These are phyloP conservation scores for Trypanosoma melophagium DNA, from an alignment of 208 protist species.

Conservation along the genomic window DNA sequence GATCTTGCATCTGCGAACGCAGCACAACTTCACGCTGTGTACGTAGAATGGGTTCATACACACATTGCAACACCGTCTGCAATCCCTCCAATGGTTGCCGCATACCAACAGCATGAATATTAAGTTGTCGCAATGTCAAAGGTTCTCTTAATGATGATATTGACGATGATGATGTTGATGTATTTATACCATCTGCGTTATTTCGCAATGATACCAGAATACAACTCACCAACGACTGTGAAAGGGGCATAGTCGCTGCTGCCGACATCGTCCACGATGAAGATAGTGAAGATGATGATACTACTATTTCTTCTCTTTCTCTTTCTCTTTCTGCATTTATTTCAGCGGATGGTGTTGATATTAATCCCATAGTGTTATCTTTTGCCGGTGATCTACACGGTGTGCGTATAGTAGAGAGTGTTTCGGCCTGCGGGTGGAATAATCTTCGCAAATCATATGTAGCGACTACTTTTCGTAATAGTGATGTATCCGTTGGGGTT, in stretches of 20 bases:
- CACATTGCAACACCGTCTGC: conserved; percentile 49
- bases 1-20: conserved; percentile 67
- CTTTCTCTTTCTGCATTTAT: no score
- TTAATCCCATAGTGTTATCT: background rate
- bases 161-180: background rate
- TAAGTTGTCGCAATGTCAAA: conserved; percentile 56
- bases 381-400: background rate
- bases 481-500: background rate
- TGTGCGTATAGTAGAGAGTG: background rate
- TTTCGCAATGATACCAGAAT: conserved; percentile 17
- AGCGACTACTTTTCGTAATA: conserved; percentile 1
- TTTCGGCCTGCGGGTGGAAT: conserved; percentile 6
- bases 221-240: conserved; percentile 6
- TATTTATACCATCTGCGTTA: background rate
- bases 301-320: no score
- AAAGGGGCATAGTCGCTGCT: background rate
- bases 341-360: no score
- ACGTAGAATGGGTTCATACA: conserved; percentile 77
- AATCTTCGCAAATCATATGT: conserved; percentile 10
- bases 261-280: background rate
- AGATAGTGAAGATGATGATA: background rate
- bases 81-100: conserved; percentile 58
- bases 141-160: background rate
- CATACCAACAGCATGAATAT: conserved; percentile 67
- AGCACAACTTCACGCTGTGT: conserved; percentile 46